These are phyloP conservation scores for Trichoderma sp. DNA, from an alignment of 2,329 filamentous ascomycete genomes.

Conservation along the genomic window DNA sequence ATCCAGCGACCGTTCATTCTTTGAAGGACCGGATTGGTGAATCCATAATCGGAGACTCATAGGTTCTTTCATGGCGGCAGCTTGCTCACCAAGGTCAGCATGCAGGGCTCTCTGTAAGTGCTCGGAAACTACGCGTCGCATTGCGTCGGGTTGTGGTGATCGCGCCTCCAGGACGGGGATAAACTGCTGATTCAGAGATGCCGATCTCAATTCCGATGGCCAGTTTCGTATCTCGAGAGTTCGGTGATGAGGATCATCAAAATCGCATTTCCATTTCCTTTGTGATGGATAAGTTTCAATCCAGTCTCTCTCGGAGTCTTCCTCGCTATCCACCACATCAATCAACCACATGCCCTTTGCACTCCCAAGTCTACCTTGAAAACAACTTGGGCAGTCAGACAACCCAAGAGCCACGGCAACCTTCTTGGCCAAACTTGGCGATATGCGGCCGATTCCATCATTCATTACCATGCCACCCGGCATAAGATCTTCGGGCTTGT, in stretches of 20 bases:
- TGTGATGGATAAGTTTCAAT: slow-evolving; percentile 67
- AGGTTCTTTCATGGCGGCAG: slow-evolving; percentile 49
- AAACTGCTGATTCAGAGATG: slow-evolving; percentile 64
- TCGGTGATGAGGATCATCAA: slow-evolving; percentile 47
- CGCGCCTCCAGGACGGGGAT: slow-evolving; percentile 65
- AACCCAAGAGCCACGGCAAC: slow-evolving; percentile 53
- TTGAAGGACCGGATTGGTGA: slow-evolving; percentile 36
- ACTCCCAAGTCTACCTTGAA: slow-evolving; percentile 68
- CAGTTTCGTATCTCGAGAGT: slow-evolving; percentile 62
- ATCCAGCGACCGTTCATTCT: slow-evolving; percentile 38
- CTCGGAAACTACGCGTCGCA: slow-evolving; percentile 47
- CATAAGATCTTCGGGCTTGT: slow-evolving; percentile 36
- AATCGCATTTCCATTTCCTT: slow-evolving; percentile 60
- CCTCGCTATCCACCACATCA: slow-evolving; percentile 46
- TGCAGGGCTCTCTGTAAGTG: slow-evolving; percentile 51
- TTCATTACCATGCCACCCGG: slow-evolving; percentile 54
- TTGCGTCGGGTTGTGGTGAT: slow-evolving; percentile 42
- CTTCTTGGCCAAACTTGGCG: slow-evolving; percentile 52
- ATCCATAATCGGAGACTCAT: slow-evolving; percentile 54
- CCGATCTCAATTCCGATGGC: slow-evolving; percentile 37
- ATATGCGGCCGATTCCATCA: slow-evolving; percentile 66
- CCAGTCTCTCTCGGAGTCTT: slow-evolving; percentile 50
- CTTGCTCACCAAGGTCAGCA: slow-evolving; percentile 50
- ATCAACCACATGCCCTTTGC: slow-evolving; percentile 76
- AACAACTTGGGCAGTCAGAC: slow-evolving; percentile 56